Evolutionary conservation across 179 eudicot species (phyloP).

Genomic region (Heliamphora pulchella): DNA sequence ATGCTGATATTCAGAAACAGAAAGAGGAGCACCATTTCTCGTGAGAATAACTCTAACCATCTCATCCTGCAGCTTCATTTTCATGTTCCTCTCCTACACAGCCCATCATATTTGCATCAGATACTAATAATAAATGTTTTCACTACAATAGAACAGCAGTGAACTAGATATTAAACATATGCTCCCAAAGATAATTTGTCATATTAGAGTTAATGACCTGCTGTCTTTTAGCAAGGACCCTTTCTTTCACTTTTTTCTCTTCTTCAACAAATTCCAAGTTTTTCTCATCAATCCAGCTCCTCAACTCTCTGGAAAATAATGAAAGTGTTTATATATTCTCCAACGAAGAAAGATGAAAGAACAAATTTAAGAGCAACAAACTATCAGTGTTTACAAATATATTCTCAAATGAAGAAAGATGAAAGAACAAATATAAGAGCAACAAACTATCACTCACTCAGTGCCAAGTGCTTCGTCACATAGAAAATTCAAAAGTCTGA

Average conservation of each 20-base stretch:
- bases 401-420: conserved; percentile 1
- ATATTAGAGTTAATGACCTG: conserved; percentile 16
- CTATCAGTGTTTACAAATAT: neutral
- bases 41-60: conserved; percentile 20
- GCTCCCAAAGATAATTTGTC: neutral
- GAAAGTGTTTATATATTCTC: neutral
- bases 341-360: neutral
- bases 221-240: conserved; percentile 11
- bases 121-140: too few relatives aligned
- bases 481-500: conserved; percentile 27
- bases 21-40: conserved; percentile 19
- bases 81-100: conserved; percentile 21
- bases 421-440: neutral
- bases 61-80: conserved; percentile 24
- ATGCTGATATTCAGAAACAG: conserved; percentile 21
- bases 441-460: conserved; percentile 18
- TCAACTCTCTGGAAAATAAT: conserved; percentile 19
- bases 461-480: conserved; percentile 36
- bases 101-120: neutral
- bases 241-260: conserved; percentile 17
- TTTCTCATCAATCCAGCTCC: conserved; percentile 25
- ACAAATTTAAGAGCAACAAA: conserved; percentile 4
- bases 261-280: conserved; percentile 15
- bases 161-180: neutral
- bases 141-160: neutral